A percentile compares a stretch with the other conserved stretches of the same genome.
Evolutionary conservation across 1,284 basidiomycete genomes (phyloP).

Genomic region (Cutaneotrichosporon cavernicola): DNA sequence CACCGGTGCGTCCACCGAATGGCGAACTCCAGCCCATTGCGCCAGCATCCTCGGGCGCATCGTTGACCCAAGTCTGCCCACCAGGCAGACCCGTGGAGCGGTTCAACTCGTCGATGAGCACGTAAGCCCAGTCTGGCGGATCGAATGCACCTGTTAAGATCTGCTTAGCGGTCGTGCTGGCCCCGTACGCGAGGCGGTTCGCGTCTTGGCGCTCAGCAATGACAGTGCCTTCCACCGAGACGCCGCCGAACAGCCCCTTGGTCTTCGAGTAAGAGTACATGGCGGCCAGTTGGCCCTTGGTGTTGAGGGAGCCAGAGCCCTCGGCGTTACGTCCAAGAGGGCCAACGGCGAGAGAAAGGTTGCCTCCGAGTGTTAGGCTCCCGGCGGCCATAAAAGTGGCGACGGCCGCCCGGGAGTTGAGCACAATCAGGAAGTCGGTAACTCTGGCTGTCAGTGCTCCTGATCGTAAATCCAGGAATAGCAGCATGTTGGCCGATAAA

Average conservation of each 20-base stretch:
- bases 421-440: slow-evolving; percentile 90
- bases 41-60: slow-evolving; percentile 51
- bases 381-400: slow-evolving; percentile 93
- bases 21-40: slow-evolving; percentile 38
- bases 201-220: slow-evolving; percentile 93
- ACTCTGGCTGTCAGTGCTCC: slow-evolving; percentile 60
- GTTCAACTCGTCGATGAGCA: slow-evolving; percentile 71
- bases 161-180: slow-evolving; percentile 70
- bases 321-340: slow-evolving; percentile 93
- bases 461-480: neutral
- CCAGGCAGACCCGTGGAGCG: slow-evolving; percentile 69
- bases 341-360: slow-evolving; percentile 69
- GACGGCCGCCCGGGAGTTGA: slow-evolving; percentile 67
- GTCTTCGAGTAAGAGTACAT: slow-evolving; percentile 98
- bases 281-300: slow-evolving; percentile 83
- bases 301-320: slow-evolving; percentile 80
- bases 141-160: slow-evolving; percentile 74
- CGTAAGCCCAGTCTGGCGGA: slow-evolving; percentile 71
- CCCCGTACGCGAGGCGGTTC: slow-evolving; percentile 74
- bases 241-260: slow-evolving; percentile 76
- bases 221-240: slow-evolving; percentile 87
- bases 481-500: neutral
- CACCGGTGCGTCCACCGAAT: neutral
- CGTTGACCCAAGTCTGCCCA: slow-evolving; percentile 66
- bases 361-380: slow-evolving; percentile 61